Evolutionary conservation across 352 stramenopile species (phyloP), one percentile per base, ranked within the genome.

Genomic region (Pythium periplocum): DNA sequence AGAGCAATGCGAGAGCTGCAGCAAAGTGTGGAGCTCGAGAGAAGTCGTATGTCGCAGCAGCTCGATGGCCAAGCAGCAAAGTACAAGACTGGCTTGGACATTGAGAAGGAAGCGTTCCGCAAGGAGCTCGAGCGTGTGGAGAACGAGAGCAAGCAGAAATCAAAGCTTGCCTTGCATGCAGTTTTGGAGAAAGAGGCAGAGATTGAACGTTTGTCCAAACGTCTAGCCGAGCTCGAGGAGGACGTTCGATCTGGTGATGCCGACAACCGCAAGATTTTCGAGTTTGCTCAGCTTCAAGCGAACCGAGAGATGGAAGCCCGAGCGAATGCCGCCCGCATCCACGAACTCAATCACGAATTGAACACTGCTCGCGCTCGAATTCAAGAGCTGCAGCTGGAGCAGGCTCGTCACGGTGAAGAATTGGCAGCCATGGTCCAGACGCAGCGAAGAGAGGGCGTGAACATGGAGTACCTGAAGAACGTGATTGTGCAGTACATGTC

Each of bases 391-490:
- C 67, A 73, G 30, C 53, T 77, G 2, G 78, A 89, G 36, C 89
- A 90, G 42, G 51, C 61, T 12, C 61, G 61, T 4, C 76, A 90
- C 58, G 72, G 85, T 32, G 62, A 88, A 32, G 81, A 93, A 50
- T 64, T 95, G 12, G 81, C 71, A 4, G 75, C 69, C 34, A 69
- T 93, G 55, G 78, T 91, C 63, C 82, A 91, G 54, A 88, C 75
- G 11, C 82, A 94, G 51, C 78, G 83, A 4, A 81, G 86, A 38
- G 84, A 93, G 26, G 84, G 84, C 34, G 83, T 96, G 34, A 94
- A 96, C 61, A 89, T 96, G 83, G 84, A 95, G 52, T 96, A 96
- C 61, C 65, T 96, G 35, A 96, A 96, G 61, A 96, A 96, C 51
- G 83, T 96, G 12, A 83, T 96, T 30, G 80, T 96, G 30, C 86